Base-by-base conservation (phyloP, 805 yeast genomes). In the Candida suzukii region DNA sequence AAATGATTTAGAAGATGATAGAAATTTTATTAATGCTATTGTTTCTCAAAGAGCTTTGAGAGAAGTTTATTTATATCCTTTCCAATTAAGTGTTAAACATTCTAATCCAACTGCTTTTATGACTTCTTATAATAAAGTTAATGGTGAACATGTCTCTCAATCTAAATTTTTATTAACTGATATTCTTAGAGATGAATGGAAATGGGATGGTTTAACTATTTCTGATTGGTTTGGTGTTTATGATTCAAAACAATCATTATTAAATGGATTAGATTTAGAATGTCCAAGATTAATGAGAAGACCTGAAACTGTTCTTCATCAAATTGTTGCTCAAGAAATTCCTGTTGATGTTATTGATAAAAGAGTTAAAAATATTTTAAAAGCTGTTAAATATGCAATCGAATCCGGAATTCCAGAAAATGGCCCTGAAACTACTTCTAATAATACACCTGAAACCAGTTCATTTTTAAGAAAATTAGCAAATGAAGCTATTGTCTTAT, bases 141-240 rank as follows among this genome's bases (percentile, higher is more conserved):
- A 80, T 49, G 86, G 84, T 30, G 69, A 52, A 12, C 84, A 79
- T 54, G 78, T 61, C 36, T 68, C 78, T 20, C 74, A 78, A 49
- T 60, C 67, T 36, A 60, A 63, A 42, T 49, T 53, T 31, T 53
- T 77, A 35, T 49, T 79, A 33, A 57, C 67, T 12, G 70, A 72
- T 25, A 58, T 76, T 29, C 59, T 79, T 44, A 62, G n/a, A n/a
- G n/a, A n/a, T n/a, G n/a, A n/a, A n/a, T n/a, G n/a, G n/a, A n/a
- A n/a, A n/a, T n/a, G n/a, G 80, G 41, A 71, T 8, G 85, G 85
- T 35, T 55, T 71, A 30, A 54, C 70, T 28, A 76, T 80, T 78
- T 72, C 80, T 24, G 86, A 79, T 58, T 79, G 85, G 85, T 72
- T 52, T 52, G 86, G 85, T 21, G 66, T 70, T 10, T 77, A 73